Conservation (phyloP, 2,329 filamentous ascomycete genomes). For the Myriosclerotinia curreyana region DNA sequence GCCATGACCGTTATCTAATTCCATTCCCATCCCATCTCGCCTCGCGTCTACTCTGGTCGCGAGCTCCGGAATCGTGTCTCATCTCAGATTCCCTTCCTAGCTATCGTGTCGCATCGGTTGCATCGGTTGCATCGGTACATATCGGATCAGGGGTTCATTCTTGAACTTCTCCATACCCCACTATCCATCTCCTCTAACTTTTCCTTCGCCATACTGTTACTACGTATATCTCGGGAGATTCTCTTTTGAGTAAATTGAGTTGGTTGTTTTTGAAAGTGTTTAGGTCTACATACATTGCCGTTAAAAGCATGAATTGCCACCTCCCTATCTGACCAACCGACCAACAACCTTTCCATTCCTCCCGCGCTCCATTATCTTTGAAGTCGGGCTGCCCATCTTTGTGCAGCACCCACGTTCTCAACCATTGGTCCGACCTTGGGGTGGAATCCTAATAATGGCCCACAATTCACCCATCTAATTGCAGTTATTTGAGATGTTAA, state of each 20-base stretch:
- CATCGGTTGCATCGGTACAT: constrained; percentile 11
- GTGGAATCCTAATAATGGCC: constrained; percentile 15
- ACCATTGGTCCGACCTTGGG: neutral
- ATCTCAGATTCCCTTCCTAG: neutral
- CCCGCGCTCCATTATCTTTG: constrained; percentile 2
- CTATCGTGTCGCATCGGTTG: constrained; percentile 4
- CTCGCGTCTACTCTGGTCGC: constrained; percentile 6
- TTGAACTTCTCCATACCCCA: constrained; percentile 7
- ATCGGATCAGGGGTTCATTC: constrained; percentile 14
- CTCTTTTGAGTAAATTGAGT: constrained; percentile 3
- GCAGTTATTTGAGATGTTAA: too few species aligned
- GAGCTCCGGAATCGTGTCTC: neutral
- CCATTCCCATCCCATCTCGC: constrained; percentile 5
- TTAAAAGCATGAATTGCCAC: neutral
- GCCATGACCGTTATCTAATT: neutral
- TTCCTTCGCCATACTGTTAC: neutral
- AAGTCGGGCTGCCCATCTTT: constrained; percentile 17
- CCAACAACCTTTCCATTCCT: constrained; percentile 1
- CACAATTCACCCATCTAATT: constrained; percentile 7
- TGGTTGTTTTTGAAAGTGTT: neutral
- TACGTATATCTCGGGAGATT: neutral
- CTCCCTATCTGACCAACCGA: neutral
- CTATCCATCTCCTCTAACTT: constrained; percentile 8
- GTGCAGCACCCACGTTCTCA: constrained; percentile 2
- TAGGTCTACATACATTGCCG: neutral